Conservation (phyloP, 176 grass and related monocot genomes). For the Elaeis guineensis region DNA sequence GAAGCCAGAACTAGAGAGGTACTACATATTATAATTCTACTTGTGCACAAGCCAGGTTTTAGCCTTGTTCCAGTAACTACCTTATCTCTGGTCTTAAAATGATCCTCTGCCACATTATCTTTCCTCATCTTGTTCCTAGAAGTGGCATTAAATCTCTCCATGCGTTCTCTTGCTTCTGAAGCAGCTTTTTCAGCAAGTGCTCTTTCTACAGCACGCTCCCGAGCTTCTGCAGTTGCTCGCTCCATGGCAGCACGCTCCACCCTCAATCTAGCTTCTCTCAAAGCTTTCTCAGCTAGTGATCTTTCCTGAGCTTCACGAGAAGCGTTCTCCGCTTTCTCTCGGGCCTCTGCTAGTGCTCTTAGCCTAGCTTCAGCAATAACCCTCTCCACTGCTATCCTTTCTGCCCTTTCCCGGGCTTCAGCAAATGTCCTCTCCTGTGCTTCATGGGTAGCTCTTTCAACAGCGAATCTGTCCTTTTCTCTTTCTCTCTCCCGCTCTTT, state of each 20-base stretch:
- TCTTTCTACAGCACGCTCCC: conserved; percentile 4
- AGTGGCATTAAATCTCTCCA: conserved; percentile 5
- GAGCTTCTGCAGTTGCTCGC: no score
- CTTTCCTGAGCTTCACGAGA: conserved; percentile 6
- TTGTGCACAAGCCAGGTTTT: neutral
- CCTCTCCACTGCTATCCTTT: conserved; percentile 67
- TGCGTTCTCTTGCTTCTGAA: conserved; percentile 4
- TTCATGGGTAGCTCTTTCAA: conserved; percentile 80
- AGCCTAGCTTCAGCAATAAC: conserved; percentile 37
- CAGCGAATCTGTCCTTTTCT: conserved; percentile 81
- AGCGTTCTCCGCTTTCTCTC: conserved; percentile 35
- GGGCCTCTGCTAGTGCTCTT: conserved; percentile 36
- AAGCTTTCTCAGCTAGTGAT: conserved; percentile 2
- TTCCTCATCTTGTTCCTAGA: conserved; percentile 1
- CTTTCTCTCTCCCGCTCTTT: conserved; percentile 67
- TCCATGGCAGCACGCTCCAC: conserved; percentile 13
- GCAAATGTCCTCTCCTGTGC: conserved; percentile 65
- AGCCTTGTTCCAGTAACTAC: neutral
- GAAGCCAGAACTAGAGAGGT: neutral
- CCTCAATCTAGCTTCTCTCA: conserved; percentile 10
- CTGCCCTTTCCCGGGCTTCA: conserved; percentile 53
- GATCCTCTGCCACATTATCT: conserved; percentile 4
- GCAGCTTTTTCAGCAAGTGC: conserved; percentile 3
- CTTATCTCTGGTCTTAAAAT: neutral
- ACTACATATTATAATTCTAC: neutral